A percentile compares a stretch with the other conserved stretches of the same genome.
These are phyloP conservation scores for Haematococcus lacustris DNA, from an alignment of 139 green algal species.

Conservation along the genomic window DNA sequence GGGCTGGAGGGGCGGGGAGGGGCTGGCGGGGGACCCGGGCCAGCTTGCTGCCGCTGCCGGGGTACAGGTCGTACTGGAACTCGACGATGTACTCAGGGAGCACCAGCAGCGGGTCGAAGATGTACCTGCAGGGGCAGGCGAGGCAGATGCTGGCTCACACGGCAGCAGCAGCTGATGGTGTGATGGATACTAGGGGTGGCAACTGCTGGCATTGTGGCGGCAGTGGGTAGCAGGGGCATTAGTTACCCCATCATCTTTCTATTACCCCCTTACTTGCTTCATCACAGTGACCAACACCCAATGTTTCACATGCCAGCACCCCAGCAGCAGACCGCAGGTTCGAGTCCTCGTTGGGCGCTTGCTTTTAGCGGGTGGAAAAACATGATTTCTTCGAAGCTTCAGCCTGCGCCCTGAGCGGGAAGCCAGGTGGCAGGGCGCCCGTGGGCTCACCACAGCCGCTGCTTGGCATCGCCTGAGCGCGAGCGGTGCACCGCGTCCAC, in stretches of 20 bases:
- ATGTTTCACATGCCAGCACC: background rate
- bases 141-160: background rate
- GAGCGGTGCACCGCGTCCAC: conserved; percentile 36
- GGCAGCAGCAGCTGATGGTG: background rate
- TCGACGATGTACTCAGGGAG: conserved; percentile 73
- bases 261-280: background rate
- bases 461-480: conserved; percentile 32
- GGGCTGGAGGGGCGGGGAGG: no score
- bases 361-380: no score
- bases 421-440: no score
- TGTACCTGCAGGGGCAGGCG: conserved; percentile 25
- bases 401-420: no score
- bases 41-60: conserved; percentile 1
- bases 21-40: no score
- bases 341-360: no score
- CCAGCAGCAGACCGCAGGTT: no score
- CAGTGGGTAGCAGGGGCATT: background rate
- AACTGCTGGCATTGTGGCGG: background rate
- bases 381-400: no score
- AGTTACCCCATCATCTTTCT: background rate
- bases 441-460: conserved; percentile 44
- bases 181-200: background rate
- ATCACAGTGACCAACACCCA: background rate
- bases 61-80: conserved; percentile 36
- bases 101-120: conserved; percentile 50